Conservation (phyloP, 306 rosid genomes). For the Elaeagnus macrophylla region DNA sequence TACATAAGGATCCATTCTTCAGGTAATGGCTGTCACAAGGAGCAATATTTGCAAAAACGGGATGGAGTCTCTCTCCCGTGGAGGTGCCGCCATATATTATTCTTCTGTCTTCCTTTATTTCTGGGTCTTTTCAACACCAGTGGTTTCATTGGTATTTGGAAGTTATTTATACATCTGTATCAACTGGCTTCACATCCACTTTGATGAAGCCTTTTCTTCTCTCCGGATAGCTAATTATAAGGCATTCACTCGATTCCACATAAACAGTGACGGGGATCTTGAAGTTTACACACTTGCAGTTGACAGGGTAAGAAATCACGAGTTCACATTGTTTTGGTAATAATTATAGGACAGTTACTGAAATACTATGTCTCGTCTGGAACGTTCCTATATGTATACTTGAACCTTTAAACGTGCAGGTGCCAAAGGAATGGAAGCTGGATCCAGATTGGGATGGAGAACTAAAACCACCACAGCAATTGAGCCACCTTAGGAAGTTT, state of each 20-base stretch:
- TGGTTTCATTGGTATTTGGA: slow-evolving; percentile 84
- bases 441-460: slow-evolving; percentile 51
- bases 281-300: slow-evolving; percentile 93
- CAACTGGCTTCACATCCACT: slow-evolving; percentile 93
- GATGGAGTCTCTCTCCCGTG: slow-evolving; percentile 66
- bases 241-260: slow-evolving; percentile 82
- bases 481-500: slow-evolving; percentile 33
- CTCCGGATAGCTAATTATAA: slow-evolving; percentile 91
- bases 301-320: slow-evolving; percentile 54
- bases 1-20: slow-evolving; percentile 13
- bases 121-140: slow-evolving; percentile 96
- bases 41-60: slow-evolving; percentile 84
- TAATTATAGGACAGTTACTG: not conserved
- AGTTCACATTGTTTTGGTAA: too few species aligned
- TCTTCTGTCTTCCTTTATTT: slow-evolving; percentile 88
- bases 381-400: not conserved
- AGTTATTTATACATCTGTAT: slow-evolving; percentile 89
- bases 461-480: slow-evolving; percentile 26
- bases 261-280: slow-evolving; percentile 60
- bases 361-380: not conserved
- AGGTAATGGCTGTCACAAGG: slow-evolving; percentile 97
- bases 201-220: slow-evolving; percentile 95
- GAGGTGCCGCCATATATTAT: slow-evolving; percentile 65
- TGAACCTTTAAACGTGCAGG: slow-evolving; percentile 21
- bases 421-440: slow-evolving; percentile 53